Evolutionary conservation across 495 filamentous ascomycete genomes (phyloP), one percentile per base, ranked within the genome.

Genomic region (Penicillium samsonianum): DNA sequence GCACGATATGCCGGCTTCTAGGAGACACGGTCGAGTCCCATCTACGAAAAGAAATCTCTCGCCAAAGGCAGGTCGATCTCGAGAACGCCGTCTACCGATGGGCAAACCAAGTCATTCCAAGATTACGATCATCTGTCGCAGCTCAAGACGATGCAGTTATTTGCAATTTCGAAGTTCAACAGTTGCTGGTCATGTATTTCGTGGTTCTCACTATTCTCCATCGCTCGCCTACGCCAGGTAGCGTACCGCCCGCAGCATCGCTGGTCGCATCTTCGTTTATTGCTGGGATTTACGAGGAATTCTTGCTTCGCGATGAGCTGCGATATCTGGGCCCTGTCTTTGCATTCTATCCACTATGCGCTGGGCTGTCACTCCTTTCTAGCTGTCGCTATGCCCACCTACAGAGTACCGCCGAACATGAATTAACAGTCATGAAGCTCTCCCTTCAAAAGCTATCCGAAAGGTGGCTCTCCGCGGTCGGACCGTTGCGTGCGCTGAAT

Each of bases 231-330:
- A 65, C 65, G 3, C 67, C 67, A 17, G 60, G 58, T 22, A 65
- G 64, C 35, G 59, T 62, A 4, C 67, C 67, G 11, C 67, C 64
- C 2, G 59, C 67, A 16, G 64, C 58, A 14, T 65, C 67, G 11
- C 44, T 69, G 1, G 52, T 69, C 10, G 67, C 67, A 26, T 69
- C 67, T 8, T 69, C 67, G 14, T 69, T 67, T 31, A 67, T 69
- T 19, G 67, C 67, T 3, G 67, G 67, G 4, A 69, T 69, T 9
- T 69, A 67, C n/a, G 67, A 69, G n/a, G 64, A 63, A 33, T 67
- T 69, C 31, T 53, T 69, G n/a, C 55, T 69, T 9, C 64, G 67
- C 1, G 65, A 69, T 40, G 67, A 69, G 19, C 62, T 69, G 22
- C 62, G 67, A 23, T 69, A 69, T 25, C 35, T 69, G 6, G 67